Evolutionary conservation across 2,329 filamentous ascomycete species (phyloP).

Genomic region (Dothiorella sarmentorum): DNA sequence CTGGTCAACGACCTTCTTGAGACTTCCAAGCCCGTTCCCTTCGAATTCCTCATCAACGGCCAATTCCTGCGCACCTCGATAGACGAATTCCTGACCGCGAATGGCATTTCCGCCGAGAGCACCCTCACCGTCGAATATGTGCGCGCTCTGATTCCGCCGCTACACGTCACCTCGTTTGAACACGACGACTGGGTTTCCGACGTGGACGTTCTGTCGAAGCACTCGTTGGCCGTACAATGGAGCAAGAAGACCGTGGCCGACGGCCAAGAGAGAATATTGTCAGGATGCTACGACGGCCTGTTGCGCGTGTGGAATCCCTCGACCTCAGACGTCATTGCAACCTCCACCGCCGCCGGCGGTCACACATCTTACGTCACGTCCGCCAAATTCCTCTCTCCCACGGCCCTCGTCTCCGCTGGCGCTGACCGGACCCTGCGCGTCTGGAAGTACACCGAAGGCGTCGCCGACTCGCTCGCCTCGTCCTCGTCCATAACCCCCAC

Average conservation of each 20-base stretch:
- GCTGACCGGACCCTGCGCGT: slow-evolving; percentile 81
- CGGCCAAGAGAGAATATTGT: slow-evolving; percentile 73
- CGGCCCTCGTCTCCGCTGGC: slow-evolving; percentile 76
- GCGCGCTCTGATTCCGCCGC: slow-evolving; percentile 81
- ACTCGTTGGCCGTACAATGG: slow-evolving; percentile 60
- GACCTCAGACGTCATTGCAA: slow-evolving; percentile 72
- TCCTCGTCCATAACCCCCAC: slow-evolving; percentile 60
- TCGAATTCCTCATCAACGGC: slow-evolving; percentile 96
- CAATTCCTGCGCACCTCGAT: slow-evolving; percentile 85
- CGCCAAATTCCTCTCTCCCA: slow-evolving; percentile 75
- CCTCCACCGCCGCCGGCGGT: slow-evolving; percentile 64
- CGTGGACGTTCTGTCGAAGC: slow-evolving; percentile 74
- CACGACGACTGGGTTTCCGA: slow-evolving; percentile 96
- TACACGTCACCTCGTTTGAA: slow-evolving; percentile 87
- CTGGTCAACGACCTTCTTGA: slow-evolving; percentile 61
- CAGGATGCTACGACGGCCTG: slow-evolving; percentile 88
- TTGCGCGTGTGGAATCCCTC: slow-evolving; percentile 70
- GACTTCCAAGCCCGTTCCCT: slow-evolving; percentile 64
- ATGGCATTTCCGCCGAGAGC: slow-evolving; percentile 85
- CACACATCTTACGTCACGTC: slow-evolving; percentile 62
- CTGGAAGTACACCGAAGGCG: slow-evolving; percentile 80
- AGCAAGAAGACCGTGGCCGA: slow-evolving; percentile 46
- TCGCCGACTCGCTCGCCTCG: slow-evolving; percentile 2
- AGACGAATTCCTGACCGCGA: slow-evolving; percentile 81
- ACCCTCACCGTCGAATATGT: slow-evolving; percentile 90